Evolutionary conservation across 2,329 filamentous ascomycete genomes (phyloP), one percentile per base, ranked within the genome.

Genomic region (Emmonsia crescens): DNA sequence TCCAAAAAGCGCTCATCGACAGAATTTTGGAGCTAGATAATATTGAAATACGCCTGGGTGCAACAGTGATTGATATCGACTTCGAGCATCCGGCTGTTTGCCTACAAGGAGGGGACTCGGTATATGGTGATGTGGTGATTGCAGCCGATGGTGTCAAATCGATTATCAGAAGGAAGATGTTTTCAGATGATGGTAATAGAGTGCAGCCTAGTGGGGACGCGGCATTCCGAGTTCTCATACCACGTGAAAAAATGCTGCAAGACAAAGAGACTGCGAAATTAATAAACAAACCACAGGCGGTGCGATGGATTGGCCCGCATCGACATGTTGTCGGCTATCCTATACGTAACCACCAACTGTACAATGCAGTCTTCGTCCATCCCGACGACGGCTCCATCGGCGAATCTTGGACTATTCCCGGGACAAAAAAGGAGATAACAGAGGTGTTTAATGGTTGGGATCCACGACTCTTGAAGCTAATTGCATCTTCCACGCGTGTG

Each of bases 241-340:
- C 76, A 36, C 73, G 75, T 6, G 76, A 80, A 16, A 70, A 76
- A 61, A 72, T 80, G 68, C 66, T 75, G 58, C 65, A 76, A 19
- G 78, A 80, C 61, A 78, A 82, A 0, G 80, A 83, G 63, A 75
- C 85, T 0, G 72, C 83, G 29, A 77, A 73, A 0, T 77, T 89
- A 3, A 76, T 88, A 14, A 78, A 85, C 52, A 77, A 77, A 19
- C 81, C 85, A 61, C 74, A 76, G 6, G 85, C 84, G 0, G 82
- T 81, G 1, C 78, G 85, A 46, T 88, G 84, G 82, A 85, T 88
- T 58, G 85, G 85, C n/a, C 80, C 82, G 62, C 82, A 83, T 68
- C 78, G 83, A 3, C 86, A 88, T 66, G 84, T 87, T 64, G 88
- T 89, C 68, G 85, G 84, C 1, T 89, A 89, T 68, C 81, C 85